Conservation (phyloP, 805 yeast genomes). For the Metschnikowia henanensis region DNA sequence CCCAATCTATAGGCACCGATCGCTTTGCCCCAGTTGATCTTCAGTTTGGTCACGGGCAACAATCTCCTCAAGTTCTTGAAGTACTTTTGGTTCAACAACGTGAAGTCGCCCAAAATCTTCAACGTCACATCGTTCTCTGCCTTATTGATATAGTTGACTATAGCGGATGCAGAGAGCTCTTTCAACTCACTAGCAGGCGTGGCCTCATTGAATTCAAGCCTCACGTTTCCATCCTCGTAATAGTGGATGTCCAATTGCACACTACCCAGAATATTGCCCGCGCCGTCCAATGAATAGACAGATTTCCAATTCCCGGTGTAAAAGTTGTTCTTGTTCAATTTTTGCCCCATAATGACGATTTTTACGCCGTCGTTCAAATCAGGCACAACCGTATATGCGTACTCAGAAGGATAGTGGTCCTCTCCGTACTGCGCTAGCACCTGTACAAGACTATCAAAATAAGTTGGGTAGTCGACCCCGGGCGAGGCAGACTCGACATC, state of each 20-base stretch:
- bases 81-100: constrained; percentile 70
- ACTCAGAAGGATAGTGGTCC: constrained; percentile 65
- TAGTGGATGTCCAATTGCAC: constrained; percentile 80
- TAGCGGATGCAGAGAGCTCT: constrained; percentile 26
- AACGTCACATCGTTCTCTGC: constrained; percentile 63
- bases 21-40: constrained; percentile 93
- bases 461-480: constrained; percentile 25
- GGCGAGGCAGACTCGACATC: constrained; percentile 49
- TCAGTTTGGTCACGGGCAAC: constrained; percentile 87
- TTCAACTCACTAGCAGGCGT: constrained; percentile 23
- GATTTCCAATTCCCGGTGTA: constrained; percentile 92
- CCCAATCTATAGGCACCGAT: constrained; percentile 92
- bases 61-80: constrained; percentile 89
- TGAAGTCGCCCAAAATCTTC: constrained; percentile 60
- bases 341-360: constrained; percentile 67
- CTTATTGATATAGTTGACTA: constrained; percentile 48
- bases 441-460: constrained; percentile 29
- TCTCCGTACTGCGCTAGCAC: constrained; percentile 51
- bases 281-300: constrained; percentile 45
- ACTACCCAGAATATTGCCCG: constrained; percentile 46
- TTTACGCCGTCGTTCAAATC: constrained; percentile 29
- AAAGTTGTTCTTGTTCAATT: constrained; percentile 70
- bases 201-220: constrained; percentile 51
- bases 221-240: constrained; percentile 94
- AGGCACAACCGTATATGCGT: constrained; percentile 46